Conservation (phyloP, 768 basidiomycete genomes). For the Rhodosporidiobolus odoratus region DNA sequence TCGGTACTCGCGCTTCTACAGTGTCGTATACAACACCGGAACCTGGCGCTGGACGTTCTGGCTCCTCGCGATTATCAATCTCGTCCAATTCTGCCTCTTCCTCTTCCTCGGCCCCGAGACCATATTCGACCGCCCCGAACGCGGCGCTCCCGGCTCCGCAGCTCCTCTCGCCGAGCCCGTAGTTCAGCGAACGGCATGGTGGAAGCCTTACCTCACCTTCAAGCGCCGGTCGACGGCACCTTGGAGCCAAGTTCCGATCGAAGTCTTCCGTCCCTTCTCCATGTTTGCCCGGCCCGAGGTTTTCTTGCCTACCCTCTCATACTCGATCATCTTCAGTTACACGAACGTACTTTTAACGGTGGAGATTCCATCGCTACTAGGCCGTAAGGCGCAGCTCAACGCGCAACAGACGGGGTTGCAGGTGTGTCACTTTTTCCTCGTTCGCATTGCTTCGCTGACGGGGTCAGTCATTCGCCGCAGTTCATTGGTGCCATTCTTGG, state of each 20-base stretch:
- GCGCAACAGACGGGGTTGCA: constrained; percentile 40
- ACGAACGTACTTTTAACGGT: constrained; percentile 29
- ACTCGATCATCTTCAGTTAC: constrained; percentile 26
- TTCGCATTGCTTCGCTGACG: no score
- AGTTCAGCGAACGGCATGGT: constrained; percentile 10
- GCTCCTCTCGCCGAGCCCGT: background rate
- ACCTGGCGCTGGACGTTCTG: constrained; percentile 29
- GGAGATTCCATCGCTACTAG: constrained; percentile 36
- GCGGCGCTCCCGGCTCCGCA: background rate
- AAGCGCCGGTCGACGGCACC: constrained; percentile 9
- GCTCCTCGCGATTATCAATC: constrained; percentile 19
- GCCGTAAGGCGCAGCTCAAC: constrained; percentile 34
- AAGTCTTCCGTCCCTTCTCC: constrained; percentile 9
- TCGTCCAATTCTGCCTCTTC: constrained; percentile 20
- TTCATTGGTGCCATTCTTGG: constrained; percentile 40
- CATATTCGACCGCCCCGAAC: constrained; percentile 24
- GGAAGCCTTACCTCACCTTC: constrained; percentile 26
- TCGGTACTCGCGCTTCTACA: background rate
- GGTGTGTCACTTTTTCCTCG: background rate
- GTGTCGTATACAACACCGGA: constrained; percentile 10
- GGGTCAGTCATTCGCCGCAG: background rate
- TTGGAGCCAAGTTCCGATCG: constrained; percentile 22
- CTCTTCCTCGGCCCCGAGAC: constrained; percentile 33
- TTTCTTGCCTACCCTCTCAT: constrained; percentile 24
- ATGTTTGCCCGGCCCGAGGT: constrained; percentile 16